Percentiles rank a stretch among this genome's conserved stretches.
Conservation (phyloP, 495 filamentous ascomycete species). For the Cercophora scortea region DNA sequence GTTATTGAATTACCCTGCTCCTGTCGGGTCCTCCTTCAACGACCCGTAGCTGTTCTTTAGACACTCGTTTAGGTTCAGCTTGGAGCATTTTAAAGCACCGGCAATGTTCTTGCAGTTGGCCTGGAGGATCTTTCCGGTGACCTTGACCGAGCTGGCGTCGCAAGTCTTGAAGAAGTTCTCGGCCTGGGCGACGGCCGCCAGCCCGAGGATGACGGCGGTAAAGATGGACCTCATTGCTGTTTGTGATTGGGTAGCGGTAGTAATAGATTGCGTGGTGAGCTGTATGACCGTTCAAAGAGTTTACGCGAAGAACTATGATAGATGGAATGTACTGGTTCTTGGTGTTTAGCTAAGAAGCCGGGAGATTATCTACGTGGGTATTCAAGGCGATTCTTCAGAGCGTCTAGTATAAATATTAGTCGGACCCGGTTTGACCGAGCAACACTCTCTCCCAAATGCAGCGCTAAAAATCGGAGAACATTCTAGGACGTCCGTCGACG, state of each 20-base stretch:
- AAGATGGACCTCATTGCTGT: not conserved
- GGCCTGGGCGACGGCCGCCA: not conserved
- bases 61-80: conserved; percentile 18
- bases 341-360: no score
- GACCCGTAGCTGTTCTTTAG: conserved; percentile 16
- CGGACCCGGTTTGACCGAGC: no score
- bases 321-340: no score
- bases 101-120: conserved; percentile 17
- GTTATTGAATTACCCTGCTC: conserved; percentile 4
- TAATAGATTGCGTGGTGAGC: not conserved
- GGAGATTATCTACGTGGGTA: no score
- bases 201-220: not conserved
- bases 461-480: no score
- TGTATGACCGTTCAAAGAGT: no score
- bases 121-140: conserved; percentile 13
- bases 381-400: no score
- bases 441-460: no score
- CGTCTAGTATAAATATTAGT: no score
- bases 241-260: not conserved
- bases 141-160: conserved; percentile 9
- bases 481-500: no score
- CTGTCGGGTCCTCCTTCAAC: conserved; percentile 11
- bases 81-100: conserved; percentile 11
- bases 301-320: no score
- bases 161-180: conserved; percentile 14